A percentile compares a stretch with the other conserved stretches of the same genome.
Evolutionary conservation across 2,329 filamentous ascomycete species (phyloP).

Genomic region (Claviceps africana): DNA sequence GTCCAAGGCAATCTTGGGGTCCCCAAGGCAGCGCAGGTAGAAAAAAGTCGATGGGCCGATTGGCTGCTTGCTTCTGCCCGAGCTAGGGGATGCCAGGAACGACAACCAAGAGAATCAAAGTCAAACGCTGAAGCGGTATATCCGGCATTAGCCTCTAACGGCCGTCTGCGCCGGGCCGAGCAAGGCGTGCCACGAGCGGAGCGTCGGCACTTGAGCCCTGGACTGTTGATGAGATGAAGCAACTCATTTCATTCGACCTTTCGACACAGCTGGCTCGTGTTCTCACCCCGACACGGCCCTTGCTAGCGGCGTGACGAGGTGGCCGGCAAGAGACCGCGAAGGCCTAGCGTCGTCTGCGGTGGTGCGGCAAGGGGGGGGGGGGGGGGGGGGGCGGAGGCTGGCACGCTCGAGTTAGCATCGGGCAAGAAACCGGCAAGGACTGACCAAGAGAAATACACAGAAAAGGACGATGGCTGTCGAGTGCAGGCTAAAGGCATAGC

Average conservation of each 20-base stretch:
- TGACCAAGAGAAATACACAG: no score
- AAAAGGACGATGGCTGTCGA: no score
- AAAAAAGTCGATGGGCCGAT: not conserved
- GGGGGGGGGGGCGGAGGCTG: no score
- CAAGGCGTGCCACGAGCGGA: not conserved
- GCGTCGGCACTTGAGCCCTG: not conserved
- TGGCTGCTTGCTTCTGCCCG: not conserved
- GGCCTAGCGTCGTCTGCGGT: no score
- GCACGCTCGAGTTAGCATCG: no score
- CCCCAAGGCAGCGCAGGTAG: not conserved
- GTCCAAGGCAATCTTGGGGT: not conserved
- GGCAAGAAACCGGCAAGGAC: no score
- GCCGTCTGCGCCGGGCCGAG: not conserved
- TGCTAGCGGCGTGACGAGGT: no score
- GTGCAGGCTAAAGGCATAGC: no score
- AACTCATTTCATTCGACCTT: no score
- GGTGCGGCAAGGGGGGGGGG: no score
- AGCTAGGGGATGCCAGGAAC: not conserved
- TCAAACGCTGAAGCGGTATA: not conserved
- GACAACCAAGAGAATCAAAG: not conserved
- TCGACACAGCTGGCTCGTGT: not conserved
- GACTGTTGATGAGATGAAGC: not conserved
- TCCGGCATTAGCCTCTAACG: not conserved
- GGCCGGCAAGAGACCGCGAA: no score
- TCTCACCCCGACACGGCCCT: not conserved